Percentiles rank a stretch among this genome's conserved stretches.
phyloP scores from a whole-genome alignment of 2,329 filamentous ascomycete species.

The Didymella sp. region DNA sequence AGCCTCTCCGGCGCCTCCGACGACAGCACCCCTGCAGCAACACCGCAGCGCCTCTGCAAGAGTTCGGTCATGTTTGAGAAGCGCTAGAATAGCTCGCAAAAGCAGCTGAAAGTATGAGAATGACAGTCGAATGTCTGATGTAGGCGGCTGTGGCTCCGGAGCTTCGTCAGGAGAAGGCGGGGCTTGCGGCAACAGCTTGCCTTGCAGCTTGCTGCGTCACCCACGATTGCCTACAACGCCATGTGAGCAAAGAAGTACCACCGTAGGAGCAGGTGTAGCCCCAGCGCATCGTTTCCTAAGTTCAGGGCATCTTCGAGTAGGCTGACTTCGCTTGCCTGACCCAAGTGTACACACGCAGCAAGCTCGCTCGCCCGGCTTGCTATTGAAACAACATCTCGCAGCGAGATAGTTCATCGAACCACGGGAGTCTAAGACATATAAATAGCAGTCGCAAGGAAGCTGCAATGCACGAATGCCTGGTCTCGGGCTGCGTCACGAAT shows the following conservation, averaged over 20 bases:
- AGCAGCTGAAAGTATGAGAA: background rate
- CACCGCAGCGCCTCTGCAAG: background rate
- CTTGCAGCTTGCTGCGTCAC: slow-evolving; percentile 1
- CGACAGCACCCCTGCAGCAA: slow-evolving; percentile 4
- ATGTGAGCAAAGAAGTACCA: too few relatives aligned
- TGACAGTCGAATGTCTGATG: background rate
- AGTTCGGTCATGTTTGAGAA: background rate
- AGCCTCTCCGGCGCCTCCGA: background rate
- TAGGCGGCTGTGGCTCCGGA: background rate
- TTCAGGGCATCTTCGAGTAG: background rate
- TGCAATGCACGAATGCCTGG: too few relatives aligned
- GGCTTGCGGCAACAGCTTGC: slow-evolving; percentile 2
- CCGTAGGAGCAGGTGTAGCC: background rate
- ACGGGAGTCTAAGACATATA: too few relatives aligned
- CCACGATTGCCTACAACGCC: background rate
- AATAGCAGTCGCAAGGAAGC: too few relatives aligned
- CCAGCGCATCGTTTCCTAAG: background rate
- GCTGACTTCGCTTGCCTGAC: too few relatives aligned
- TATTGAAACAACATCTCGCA: background rate
- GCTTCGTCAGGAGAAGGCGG: slow-evolving; percentile 1
- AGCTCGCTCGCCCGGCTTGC: too few relatives aligned
- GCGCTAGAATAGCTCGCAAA: background rate
- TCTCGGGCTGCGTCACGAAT: too few relatives aligned
- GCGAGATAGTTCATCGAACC: background rate
- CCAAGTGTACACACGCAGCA: too few relatives aligned